Evolutionary conservation across 345 rosid species (phyloP).

Genomic region (Pistacia vera): DNA sequence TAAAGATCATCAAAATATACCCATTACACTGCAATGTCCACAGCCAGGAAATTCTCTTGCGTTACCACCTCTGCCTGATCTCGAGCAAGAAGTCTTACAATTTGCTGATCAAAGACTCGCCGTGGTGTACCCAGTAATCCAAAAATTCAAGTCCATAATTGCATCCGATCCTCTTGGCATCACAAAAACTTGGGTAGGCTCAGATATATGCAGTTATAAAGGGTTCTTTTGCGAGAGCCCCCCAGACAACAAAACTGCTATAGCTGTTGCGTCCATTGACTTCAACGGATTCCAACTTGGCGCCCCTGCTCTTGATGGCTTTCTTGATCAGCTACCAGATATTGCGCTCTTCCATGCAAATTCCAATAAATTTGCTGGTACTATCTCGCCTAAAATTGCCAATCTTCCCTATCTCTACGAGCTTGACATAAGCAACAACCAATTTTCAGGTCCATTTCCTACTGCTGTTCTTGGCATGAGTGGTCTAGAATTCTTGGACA

Average conservation of each 20-base stretch:
- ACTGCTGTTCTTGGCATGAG: conserved; percentile 53
- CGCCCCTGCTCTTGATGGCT: conserved; percentile 77
- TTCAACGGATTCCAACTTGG: conserved; percentile 83
- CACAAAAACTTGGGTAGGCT: conserved; percentile 73
- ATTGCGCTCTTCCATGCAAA: conserved; percentile 87
- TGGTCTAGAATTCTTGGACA: conserved; percentile 62
- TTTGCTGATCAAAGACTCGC: conserved; percentile 78
- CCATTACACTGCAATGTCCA: conserved; percentile 25
- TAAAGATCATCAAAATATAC: conserved; percentile 17
- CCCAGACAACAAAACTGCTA: conserved; percentile 75
- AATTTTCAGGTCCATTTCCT: conserved; percentile 76
- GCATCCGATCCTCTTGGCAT: conserved; percentile 70
- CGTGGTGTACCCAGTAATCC: conserved; percentile 69
- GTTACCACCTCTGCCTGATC: conserved; percentile 22
- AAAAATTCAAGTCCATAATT: conserved; percentile 67
- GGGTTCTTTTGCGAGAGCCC: conserved; percentile 87
- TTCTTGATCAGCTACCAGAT: conserved; percentile 72
- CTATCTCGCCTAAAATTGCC: conserved; percentile 52
- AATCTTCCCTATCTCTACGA: conserved; percentile 79
- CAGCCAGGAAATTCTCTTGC: conserved; percentile 8
- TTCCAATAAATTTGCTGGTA: conserved; percentile 74
- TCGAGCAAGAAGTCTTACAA: conserved; percentile 24
- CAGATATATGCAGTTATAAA: conserved; percentile 73
- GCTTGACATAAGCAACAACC: conserved; percentile 82
- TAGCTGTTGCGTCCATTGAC: conserved; percentile 76